Base-by-base conservation (phyloP, 176 grass and related monocot genomes). In the Oryza punctata region DNA sequence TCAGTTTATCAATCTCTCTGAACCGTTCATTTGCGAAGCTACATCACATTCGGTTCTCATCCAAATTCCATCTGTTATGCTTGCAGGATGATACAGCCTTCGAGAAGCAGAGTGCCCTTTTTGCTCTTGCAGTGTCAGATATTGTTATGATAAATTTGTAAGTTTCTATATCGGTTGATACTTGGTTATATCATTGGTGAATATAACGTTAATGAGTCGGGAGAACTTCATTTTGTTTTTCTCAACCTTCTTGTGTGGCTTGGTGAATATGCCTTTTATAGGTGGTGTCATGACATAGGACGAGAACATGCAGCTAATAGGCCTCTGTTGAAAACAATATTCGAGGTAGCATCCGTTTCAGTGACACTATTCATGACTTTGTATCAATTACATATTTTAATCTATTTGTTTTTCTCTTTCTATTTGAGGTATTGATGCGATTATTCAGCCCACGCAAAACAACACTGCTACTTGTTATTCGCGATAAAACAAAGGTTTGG, bases 201-300 rank as follows among this genome's bases (percentile, higher is more conserved):
- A 43, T 27, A 33, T 61, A 67, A 28, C 5, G 35, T 23, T 46
- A 16, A n/a, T 35, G n/a, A 57, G 25, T 15, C 26, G 12, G 35
- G 43, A 78, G 8, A 12, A 40, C 30, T 77, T 71, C 50, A 84
- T 29, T 70, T 63, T 19, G 16, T 11, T 77, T 24, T 24, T 5
- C 26, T 80, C 77, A 79, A 52, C 23, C 63, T 82, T 75, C 59
- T 40, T 63, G 23, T 68, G 21, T 66, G 60, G 18, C 14, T 76
- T 52, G 24, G 25, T 66, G 35, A 70, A 73, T 68, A 18, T 82
- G 28, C 50, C 24, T 29, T 86, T 60, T 90, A 67, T 52, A 97
- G 94, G 73, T 97, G 94, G 94, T 97, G 94, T 61, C 94, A 97
- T 83, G 94, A 97, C 49, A 94, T 97, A 85, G 92, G 94, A 7